A percentile compares a stretch with the other conserved stretches of the same genome.
Conservation (phyloP, 129 eudicot genomes). For the Saussurea involucrata region DNA sequence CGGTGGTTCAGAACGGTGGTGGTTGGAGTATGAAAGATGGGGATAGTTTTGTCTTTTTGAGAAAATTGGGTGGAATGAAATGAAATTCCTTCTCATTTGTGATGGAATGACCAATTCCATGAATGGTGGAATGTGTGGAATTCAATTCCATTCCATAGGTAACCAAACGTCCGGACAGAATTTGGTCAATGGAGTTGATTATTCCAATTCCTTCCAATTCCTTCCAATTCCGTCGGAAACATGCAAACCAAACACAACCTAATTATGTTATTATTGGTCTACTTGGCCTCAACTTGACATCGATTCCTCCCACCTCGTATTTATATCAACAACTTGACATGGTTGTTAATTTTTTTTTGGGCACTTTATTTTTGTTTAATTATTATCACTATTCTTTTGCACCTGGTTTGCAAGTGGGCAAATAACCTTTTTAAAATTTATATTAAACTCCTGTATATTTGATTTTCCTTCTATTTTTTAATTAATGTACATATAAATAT, state of each 20-base stretch:
- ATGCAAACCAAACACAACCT: background rate
- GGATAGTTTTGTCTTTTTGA: too few relatives aligned
- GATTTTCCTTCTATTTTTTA: background rate
- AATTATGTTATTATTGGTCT: background rate
- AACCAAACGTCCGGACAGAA: too few relatives aligned
- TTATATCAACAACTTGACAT: constrained; percentile 20
- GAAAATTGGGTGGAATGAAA: too few relatives aligned
- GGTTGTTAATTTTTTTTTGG: background rate
- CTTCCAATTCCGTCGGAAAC: too few relatives aligned
- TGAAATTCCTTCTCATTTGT: too few relatives aligned
- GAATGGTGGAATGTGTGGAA: too few relatives aligned
- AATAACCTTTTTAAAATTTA: constrained; percentile 19
- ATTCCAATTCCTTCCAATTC: too few relatives aligned
- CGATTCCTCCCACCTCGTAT: constrained; percentile 26
- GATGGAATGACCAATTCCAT: too few relatives aligned
- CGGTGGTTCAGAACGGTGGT: too few relatives aligned
- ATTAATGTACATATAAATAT: background rate
- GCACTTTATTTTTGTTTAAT: background rate
- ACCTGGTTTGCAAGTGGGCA: constrained; percentile 41
- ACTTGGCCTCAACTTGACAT: constrained; percentile 23
- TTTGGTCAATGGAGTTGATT: too few relatives aligned
- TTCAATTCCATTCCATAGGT: too few relatives aligned
- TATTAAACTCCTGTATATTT: constrained; percentile 4
- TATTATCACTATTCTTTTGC: background rate
- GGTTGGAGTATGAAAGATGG: too few relatives aligned